Conservation (phyloP, 1,284 basidiomycete genomes). For the Inonotus hispidus region DNA sequence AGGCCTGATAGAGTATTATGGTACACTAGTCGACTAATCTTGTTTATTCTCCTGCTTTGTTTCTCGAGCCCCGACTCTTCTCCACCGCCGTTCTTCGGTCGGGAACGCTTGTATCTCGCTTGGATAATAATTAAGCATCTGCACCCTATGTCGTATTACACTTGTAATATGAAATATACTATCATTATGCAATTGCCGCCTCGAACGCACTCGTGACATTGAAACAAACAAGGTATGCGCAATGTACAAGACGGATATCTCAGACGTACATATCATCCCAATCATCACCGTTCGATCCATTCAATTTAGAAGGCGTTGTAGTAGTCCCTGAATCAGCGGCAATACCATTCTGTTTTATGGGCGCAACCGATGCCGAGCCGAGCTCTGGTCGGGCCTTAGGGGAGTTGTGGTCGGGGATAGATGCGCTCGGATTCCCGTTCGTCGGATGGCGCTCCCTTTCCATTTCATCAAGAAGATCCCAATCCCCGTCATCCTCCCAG, state of each 20-base stretch:
- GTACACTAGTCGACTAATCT: no score
- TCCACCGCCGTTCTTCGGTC: no score
- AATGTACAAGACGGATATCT: background rate
- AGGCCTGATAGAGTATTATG: no score
- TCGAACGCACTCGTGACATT: background rate
- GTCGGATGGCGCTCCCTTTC: slow-evolving; percentile 32
- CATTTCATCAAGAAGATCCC: slow-evolving; percentile 60
- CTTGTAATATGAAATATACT: no score
- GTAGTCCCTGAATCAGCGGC: background rate
- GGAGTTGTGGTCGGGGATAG: background rate
- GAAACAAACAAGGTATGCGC: background rate
- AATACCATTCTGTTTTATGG: background rate
- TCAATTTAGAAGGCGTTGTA: slow-evolving; percentile 26
- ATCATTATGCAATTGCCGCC: no score
- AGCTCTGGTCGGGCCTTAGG: background rate
- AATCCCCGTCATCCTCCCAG: slow-evolving; percentile 58
- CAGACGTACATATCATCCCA: slow-evolving; percentile 48
- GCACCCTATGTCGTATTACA: no score
- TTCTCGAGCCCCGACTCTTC: no score
- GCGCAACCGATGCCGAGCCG: slow-evolving; percentile 9
- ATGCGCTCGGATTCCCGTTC: background rate
- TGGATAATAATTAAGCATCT: no score
- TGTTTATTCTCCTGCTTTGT: no score
- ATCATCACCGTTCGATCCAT: slow-evolving; percentile 30
- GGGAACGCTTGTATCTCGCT: no score